phyloP scores from a whole-genome alignment of 1,284 basidiomycete species.

The Mycena sp. region DNA sequence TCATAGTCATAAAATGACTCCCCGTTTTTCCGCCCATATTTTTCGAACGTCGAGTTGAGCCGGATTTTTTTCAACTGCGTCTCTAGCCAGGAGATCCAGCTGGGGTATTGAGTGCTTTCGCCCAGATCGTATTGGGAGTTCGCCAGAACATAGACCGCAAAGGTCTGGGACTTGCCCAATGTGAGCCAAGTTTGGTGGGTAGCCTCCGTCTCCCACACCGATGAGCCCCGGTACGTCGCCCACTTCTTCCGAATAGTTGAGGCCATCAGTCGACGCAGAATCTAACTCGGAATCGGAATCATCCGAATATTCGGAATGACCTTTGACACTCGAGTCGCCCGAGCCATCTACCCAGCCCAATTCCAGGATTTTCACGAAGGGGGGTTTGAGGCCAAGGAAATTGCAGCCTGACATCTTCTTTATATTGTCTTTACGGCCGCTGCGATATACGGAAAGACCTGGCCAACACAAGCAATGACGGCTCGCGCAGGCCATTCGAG shows the following conservation, averaged over 20 bases:
- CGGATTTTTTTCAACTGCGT: not conserved
- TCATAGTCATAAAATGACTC: too few species aligned
- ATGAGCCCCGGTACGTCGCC: not conserved
- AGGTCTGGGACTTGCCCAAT: not conserved
- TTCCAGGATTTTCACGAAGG: not conserved
- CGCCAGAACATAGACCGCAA: not conserved
- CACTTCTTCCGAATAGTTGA: not conserved
- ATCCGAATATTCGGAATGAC: not conserved
- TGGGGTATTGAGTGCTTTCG: not conserved
- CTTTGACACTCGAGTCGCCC: not conserved
- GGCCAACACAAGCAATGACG: slow-evolving; percentile 6
- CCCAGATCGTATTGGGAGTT: not conserved
- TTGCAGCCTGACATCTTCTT: slow-evolving; percentile 1
- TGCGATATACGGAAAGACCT: not conserved
- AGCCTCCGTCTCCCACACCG: not conserved
- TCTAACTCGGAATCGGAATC: not conserved
- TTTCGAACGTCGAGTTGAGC: too few species aligned
- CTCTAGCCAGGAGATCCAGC: not conserved
- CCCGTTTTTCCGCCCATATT: too few species aligned
- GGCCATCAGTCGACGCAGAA: not conserved
- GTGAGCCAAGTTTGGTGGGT: not conserved
- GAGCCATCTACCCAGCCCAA: not conserved
- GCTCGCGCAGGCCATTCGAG: slow-evolving; percentile 5
- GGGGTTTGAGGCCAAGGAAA: not conserved
- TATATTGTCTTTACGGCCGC: not conserved